Evolutionary conservation across 1,284 basidiomycete genomes (phyloP).

Genomic region (Schizopora paradoxa): DNA sequence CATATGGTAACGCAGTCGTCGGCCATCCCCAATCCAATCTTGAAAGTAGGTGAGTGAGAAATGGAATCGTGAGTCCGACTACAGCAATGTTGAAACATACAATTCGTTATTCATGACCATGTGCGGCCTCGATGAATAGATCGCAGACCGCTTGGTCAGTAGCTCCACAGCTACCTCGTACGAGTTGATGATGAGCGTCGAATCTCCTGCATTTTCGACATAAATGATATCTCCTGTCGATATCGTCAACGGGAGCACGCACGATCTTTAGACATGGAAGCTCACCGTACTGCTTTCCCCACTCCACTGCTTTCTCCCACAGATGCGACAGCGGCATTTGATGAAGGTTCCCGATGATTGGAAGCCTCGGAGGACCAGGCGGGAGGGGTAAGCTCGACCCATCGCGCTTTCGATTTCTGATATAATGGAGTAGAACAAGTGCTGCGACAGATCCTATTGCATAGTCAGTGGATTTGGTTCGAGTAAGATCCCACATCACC

Average conservation of each 20-base stretch:
- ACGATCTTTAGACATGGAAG: too few relatives aligned
- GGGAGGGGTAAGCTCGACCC: too few relatives aligned
- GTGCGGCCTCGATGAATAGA: constrained; percentile 21
- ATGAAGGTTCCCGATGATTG: constrained; percentile 18
- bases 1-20: constrained; percentile 5
- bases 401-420: too few relatives aligned
- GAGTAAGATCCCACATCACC: too few relatives aligned
- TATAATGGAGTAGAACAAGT: too few relatives aligned
- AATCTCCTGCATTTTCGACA: constrained; percentile 19
- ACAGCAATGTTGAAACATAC: too few relatives aligned
- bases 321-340: constrained; percentile 17
- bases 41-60: too few relatives aligned
- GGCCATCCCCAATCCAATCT: constrained; percentile 4
- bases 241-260: too few relatives aligned
- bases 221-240: constrained; percentile 22
- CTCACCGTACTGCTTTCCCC: constrained; percentile 21
- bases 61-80: too few relatives aligned
- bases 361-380: constrained; percentile 18
- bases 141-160: constrained; percentile 21
- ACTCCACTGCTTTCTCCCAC: constrained; percentile 15
- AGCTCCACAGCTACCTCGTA: constrained; percentile 22
- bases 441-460: too few relatives aligned
- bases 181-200: constrained; percentile 22
- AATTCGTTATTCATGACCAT: constrained; percentile 9
- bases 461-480: too few relatives aligned